These are phyloP conservation scores for Volvox carteri DNA, from an alignment of 163 green algal genomes.

Conservation along the genomic window DNA sequence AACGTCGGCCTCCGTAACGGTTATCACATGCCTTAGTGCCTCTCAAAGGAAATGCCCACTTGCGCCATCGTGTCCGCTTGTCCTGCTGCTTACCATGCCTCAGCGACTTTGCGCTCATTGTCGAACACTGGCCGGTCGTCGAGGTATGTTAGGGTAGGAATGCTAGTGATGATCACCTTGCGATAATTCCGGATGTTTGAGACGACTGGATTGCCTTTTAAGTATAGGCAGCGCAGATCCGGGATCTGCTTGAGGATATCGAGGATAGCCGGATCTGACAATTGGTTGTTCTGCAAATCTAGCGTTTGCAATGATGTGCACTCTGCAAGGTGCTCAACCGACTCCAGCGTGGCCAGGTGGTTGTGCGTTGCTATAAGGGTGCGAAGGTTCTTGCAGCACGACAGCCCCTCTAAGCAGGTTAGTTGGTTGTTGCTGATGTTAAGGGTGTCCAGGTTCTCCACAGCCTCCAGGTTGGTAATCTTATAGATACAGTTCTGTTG, in stretches of 20 bases:
- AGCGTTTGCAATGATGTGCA: conserved; percentile 78
- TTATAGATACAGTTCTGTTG: conserved; percentile 83
- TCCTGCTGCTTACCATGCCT: conserved; percentile 80
- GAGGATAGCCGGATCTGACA: conserved; percentile 68
- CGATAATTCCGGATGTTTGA: conserved; percentile 83
- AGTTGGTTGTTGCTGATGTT: conserved; percentile 89
- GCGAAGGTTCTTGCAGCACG: conserved; percentile 67
- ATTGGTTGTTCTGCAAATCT: conserved; percentile 86
- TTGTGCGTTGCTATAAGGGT: conserved; percentile 83
- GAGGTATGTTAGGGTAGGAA: conserved; percentile 82
- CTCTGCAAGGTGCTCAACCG: conserved; percentile 69
- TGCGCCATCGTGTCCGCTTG: not conserved
- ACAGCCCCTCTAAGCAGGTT: conserved; percentile 69
- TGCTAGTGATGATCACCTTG: conserved; percentile 66
- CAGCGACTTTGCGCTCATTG: conserved; percentile 76
- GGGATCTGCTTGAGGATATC: conserved; percentile 69
- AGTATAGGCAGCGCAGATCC: conserved; percentile 86
- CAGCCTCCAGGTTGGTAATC: conserved; percentile 69
- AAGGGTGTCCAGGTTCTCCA: conserved; percentile 84
- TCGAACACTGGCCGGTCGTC: conserved; percentile 91
- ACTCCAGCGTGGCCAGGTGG: conserved; percentile 67
- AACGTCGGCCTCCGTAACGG: no score
- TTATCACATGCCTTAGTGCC: no score
- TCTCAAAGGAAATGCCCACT: no score
- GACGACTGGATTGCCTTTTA: conserved; percentile 88